phyloP scores from a whole-genome alignment of 768 basidiomycete genomes.

The Trametes villosa region DNA sequence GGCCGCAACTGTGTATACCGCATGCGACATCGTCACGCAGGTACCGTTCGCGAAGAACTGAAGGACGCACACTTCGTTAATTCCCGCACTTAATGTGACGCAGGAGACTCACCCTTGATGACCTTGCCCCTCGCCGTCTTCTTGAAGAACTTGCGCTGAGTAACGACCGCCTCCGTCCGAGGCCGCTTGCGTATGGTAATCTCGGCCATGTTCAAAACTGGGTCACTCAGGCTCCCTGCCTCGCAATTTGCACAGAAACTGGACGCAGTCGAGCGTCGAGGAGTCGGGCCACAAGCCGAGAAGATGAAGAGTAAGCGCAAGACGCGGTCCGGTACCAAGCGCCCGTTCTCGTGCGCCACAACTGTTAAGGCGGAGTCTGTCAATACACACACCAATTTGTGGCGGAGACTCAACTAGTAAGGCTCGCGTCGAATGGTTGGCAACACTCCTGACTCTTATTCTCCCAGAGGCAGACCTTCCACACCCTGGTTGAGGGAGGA shows the following conservation, averaged over 20 bases:
- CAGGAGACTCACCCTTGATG: conserved; percentile 71
- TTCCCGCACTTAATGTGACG: conserved; percentile 1
- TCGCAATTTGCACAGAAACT: no score
- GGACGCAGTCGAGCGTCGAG: no score
- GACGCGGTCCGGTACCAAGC: no score
- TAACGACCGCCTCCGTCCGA: conserved; percentile 68
- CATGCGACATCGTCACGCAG: conserved; percentile 91
- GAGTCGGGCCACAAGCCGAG: neutral
- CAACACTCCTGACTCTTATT: no score
- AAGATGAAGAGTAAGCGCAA: no score
- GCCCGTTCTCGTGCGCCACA: no score
- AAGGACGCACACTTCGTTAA: neutral
- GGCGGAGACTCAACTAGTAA: no score
- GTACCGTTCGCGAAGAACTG: conserved; percentile 90
- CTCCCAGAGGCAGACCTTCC: no score
- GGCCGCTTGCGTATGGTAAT: conserved; percentile 79
- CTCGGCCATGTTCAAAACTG: conserved; percentile 44
- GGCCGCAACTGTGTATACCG: conserved; percentile 71
- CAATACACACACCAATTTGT: no score
- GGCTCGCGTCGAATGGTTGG: no score
- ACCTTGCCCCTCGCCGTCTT: conserved; percentile 95
- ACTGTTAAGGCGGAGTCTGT: no score
- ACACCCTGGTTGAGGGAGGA: no score
- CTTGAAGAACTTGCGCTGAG: conserved; percentile 93
- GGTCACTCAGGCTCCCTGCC: neutral